Conservation (phyloP, 2,329 filamentous ascomycete species). For the Colletotrichum chrysophilum region DNA sequence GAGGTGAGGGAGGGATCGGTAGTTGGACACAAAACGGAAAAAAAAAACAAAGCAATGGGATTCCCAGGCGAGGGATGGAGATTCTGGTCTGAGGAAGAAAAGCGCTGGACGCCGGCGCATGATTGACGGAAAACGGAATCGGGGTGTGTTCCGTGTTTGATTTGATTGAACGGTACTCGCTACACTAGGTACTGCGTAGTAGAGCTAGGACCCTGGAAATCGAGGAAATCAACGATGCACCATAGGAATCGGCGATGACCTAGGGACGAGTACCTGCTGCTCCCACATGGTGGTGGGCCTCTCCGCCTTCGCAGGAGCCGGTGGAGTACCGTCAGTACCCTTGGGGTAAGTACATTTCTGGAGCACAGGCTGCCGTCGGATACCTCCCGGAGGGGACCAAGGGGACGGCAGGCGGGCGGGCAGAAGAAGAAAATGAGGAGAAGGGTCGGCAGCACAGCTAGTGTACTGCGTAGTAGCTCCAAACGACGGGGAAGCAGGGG, state of each 20-base stretch:
- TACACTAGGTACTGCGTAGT: background rate
- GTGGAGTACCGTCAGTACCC: background rate
- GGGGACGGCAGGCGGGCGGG: background rate
- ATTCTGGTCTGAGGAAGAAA: background rate
- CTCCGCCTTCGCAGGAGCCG: background rate
- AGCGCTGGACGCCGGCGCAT: background rate
- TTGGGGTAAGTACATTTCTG: background rate
- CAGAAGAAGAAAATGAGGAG: background rate
- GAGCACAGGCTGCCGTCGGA: background rate
- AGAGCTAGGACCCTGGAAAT: conserved; percentile 19
- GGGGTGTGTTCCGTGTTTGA: conserved; percentile 6
- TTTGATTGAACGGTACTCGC: background rate
- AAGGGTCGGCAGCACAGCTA: background rate
- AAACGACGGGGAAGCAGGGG: background rate
- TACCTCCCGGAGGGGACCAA: background rate
- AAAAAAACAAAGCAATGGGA: background rate
- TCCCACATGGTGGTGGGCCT: conserved; percentile 9
- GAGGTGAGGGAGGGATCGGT: background rate
- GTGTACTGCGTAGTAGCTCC: background rate
- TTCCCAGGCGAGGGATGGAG: conserved; percentile 1
- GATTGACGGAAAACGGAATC: conserved; percentile 15
- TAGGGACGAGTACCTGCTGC: background rate
- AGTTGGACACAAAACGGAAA: background rate
- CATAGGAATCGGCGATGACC: conserved; percentile 17
- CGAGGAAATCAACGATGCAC: conserved; percentile 13